Conservation (phyloP, 208 protist genomes). For the Trypanosoma boissoni region DNA sequence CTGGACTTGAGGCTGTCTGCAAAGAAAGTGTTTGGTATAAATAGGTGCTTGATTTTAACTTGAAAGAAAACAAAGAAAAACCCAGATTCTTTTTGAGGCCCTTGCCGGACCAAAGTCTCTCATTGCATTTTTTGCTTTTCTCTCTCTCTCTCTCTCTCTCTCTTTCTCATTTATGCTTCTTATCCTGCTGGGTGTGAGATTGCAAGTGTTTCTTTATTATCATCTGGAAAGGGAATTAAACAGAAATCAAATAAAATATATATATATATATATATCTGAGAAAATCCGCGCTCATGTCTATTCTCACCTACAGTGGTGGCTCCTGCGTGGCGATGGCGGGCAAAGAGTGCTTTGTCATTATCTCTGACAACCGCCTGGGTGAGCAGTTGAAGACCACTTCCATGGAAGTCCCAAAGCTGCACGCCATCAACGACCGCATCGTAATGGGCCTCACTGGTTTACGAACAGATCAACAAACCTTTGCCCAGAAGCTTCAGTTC, state of each 20-base stretch:
- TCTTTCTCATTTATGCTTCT: too few relatives aligned
- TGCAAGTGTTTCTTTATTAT: too few relatives aligned
- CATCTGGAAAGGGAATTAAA: background rate
- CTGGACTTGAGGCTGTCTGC: too few relatives aligned
- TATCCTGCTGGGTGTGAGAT: too few relatives aligned
- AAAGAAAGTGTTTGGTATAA: too few relatives aligned
- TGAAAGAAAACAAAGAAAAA: background rate
- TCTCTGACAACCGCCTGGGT: slow-evolving; percentile 95
- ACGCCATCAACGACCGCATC: slow-evolving; percentile 92
- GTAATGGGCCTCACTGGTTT: slow-evolving; percentile 96
- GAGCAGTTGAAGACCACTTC: slow-evolving; percentile 95
- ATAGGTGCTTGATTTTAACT: background rate
- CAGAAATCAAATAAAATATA: background rate
- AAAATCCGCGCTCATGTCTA: slow-evolving; percentile 91
- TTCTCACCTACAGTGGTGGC: slow-evolving; percentile 96
- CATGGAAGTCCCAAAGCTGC: slow-evolving; percentile 95
- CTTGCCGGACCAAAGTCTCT: too few relatives aligned
- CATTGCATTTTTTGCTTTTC: too few relatives aligned
- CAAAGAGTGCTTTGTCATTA: slow-evolving; percentile 98
- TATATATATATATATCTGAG: too few relatives aligned
- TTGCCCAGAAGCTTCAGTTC: slow-evolving; percentile 88
- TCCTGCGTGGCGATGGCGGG: slow-evolving; percentile 97
- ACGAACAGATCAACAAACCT: slow-evolving; percentile 96
- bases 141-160: too few relatives aligned
- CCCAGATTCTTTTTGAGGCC: too few relatives aligned